phyloP scores from a whole-genome alignment of 306 rosid genomes.

The Gastrolobium bilobum region DNA sequence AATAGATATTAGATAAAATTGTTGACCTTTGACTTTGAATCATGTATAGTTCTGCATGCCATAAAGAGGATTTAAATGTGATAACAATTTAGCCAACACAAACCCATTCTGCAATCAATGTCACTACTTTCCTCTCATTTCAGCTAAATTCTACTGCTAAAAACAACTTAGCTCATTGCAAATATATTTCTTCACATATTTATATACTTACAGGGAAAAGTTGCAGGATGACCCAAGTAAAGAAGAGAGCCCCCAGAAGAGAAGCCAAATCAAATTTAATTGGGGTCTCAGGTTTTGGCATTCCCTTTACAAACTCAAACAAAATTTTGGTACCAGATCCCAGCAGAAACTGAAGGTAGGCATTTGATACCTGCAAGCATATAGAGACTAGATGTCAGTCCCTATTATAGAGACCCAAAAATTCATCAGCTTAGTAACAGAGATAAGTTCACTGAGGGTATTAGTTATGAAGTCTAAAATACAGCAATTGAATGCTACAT shows the following conservation, averaged over 20 bases:
- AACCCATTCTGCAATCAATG: conserved; percentile 34
- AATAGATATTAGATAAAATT: no score
- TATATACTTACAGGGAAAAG: conserved; percentile 83
- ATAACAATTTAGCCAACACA: not conserved
- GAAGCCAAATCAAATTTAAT: conserved; percentile 78
- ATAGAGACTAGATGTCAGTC: conserved; percentile 41
- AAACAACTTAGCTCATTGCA: conserved; percentile 17
- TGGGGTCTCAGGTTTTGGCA: conserved; percentile 78
- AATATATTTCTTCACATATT: conserved; percentile 9
- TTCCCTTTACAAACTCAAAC: conserved; percentile 89
- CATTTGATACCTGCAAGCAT: conserved; percentile 75
- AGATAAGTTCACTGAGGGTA: not conserved
- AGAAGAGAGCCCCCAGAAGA: conserved; percentile 84
- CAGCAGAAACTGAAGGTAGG: conserved; percentile 74
- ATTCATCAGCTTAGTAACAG: not conserved
- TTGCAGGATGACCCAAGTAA: conserved; percentile 88
- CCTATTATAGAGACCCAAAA: conserved; percentile 39
- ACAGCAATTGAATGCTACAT: no score
- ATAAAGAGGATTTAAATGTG: no score
- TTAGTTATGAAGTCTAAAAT: not conserved
- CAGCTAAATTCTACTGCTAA: not conserved
- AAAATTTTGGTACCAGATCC: conserved; percentile 73
- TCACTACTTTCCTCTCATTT: conserved; percentile 29
- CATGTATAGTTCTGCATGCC: no score
- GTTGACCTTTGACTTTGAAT: no score